Base-by-base conservation (phyloP, 345 rosid genomes). In the Diplotaxis tenuifolia region DNA sequence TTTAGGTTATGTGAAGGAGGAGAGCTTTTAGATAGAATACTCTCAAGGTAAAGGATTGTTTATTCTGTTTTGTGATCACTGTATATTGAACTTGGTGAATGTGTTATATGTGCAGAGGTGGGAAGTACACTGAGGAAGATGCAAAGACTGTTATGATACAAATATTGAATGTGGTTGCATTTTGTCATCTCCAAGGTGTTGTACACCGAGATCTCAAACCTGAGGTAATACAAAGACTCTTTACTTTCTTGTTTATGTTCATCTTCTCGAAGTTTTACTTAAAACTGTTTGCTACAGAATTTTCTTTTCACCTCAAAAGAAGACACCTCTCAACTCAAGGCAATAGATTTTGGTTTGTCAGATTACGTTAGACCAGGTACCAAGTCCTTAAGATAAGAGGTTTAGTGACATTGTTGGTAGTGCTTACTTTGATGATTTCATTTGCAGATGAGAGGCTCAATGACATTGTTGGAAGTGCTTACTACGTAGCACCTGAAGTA, bases 161-260 rank as follows among this genome's bases (percentile, higher is more conserved):
- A 70, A 92, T 95, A 78, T 80, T 95, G 65, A 89, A 84, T 80
- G 91, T 95, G 79, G 96, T 92, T 72, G 84, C 97, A 0, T 95
- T 92, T 84, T 94, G 96, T 76, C 98, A 94, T 82, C 95, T 94
- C 9, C 98, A 94, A 73, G 98, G 98, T 52, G 98, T 95, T 75
- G 97, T 92, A 61, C 99, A 95, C 54, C 86, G 99, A 62, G 99
- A 95, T 85, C 92, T 95, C 34, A 95, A 95, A 84, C 99, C 97
- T 18, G 99, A 95, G 99, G 99, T 91, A 53, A 25, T 11, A n/a
- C 23, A 71, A 55, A 55, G 6, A 14, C 21, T 57, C 29, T 57
- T 40, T 58, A 2, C 18, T 27, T 38, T 54, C 53, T 27, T 54
- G 62, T 68, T 64, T 36, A 5, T 47, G 0, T 5, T 19, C 1